Conservation (phyloP, 2,329 filamentous ascomycete genomes). For the Colletotrichum aenigma region DNA sequence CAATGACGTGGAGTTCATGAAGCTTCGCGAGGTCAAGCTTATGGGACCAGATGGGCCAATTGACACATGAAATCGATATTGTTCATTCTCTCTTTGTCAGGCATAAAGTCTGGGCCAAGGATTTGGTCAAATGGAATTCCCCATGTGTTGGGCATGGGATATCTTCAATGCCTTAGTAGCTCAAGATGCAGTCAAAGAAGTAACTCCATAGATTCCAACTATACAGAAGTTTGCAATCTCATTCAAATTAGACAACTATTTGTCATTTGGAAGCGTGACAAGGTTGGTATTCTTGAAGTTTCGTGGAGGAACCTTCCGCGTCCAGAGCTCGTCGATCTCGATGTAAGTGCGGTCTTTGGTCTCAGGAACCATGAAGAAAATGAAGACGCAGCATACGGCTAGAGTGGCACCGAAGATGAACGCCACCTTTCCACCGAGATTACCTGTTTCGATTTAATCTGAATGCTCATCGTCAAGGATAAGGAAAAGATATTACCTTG, state of each 20-base stretch:
- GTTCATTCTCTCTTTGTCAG: not conserved
- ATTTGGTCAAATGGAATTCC: not conserved
- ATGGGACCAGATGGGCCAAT: not conserved
- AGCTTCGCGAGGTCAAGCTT: not conserved
- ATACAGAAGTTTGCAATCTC: no score
- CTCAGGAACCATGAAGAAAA: conserved; percentile 24
- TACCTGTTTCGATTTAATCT: not conserved
- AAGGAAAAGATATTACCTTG: not conserved
- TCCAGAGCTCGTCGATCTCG: conserved; percentile 25
- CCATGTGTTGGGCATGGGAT: not conserved
- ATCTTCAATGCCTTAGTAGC: not conserved
- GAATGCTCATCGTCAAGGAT: rapidly evolving
- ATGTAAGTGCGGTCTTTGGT: conserved; percentile 26
- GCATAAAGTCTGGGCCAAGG: rapidly evolving
- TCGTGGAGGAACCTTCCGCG: not conserved
- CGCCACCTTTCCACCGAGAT: not conserved
- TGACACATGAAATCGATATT: not conserved
- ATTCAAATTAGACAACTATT: not conserved
- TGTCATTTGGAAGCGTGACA: not conserved
- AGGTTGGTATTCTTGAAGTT: not conserved
- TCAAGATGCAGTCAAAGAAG: not conserved
- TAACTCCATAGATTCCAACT: no score
- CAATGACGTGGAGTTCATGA: not conserved
- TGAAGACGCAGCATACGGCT: conserved; percentile 18
- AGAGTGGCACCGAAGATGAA: conserved; percentile 22